A percentile compares a stretch with the other conserved stretches of the same genome.
phyloP scores from a whole-genome alignment of 2,329 filamentous ascomycete genomes.

The Ophidiomyces ophidiicola region DNA sequence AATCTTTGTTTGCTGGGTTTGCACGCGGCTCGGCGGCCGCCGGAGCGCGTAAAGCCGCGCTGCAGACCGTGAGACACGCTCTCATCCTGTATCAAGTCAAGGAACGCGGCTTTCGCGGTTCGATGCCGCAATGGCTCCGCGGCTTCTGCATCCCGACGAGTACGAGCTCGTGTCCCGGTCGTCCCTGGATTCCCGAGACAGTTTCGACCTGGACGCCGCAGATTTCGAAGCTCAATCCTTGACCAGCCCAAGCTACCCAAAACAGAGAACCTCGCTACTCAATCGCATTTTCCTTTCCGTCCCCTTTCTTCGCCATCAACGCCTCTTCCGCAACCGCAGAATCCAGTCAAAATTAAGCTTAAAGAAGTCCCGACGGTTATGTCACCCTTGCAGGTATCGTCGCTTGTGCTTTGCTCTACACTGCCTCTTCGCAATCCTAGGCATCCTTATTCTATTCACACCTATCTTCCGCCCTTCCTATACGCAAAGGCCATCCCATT shows the following conservation, averaged over 20 bases:
- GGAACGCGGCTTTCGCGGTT: not conserved
- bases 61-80: too few relatives aligned
- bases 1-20: too few relatives aligned
- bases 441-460: constrained; percentile 30
- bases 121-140: constrained; percentile 15
- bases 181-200: constrained; percentile 30
- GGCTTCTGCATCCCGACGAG: constrained; percentile 31
- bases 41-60: too few relatives aligned
- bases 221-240: constrained; percentile 32
- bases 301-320: constrained; percentile 23
- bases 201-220: constrained; percentile 32
- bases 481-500: constrained; percentile 43
- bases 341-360: constrained; percentile 2
- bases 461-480: constrained; percentile 45
- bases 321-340: constrained; percentile 2
- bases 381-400: constrained; percentile 21
- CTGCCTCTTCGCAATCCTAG: constrained; percentile 20
- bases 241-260: constrained; percentile 20
- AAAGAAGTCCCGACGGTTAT: constrained; percentile 11
- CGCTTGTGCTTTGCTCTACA: constrained; percentile 24
- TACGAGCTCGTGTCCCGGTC: constrained; percentile 32
- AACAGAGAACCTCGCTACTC: constrained; percentile 19
- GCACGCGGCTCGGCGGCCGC: too few relatives aligned
- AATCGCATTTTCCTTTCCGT: constrained; percentile 22
- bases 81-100: too few relatives aligned